Evolutionary conservation across 139 green algal species (phyloP).

Genomic region (Chlorella sp.): DNA sequence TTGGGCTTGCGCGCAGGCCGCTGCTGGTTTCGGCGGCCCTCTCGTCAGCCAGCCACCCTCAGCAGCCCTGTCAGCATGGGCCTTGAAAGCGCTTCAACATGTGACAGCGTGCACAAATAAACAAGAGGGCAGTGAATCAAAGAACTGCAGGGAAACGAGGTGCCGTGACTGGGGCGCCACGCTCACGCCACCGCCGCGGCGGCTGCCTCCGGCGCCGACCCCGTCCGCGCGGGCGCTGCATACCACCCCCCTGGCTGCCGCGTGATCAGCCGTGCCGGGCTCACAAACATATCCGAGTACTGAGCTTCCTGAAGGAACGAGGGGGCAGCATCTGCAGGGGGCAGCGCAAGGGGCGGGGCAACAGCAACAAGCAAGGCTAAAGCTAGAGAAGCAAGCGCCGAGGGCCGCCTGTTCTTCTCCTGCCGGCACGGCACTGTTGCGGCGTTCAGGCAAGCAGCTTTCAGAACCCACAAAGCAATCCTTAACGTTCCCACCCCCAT

Average conservation of each 20-base stretch:
- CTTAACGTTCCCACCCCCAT: too few species aligned
- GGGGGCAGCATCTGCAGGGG: slow-evolving; percentile 57
- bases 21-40: background rate
- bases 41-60: background rate
- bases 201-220: background rate
- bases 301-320: slow-evolving; percentile 63
- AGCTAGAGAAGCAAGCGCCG: background rate
- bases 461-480: too few species aligned
- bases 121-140: background rate
- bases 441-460: too few species aligned
- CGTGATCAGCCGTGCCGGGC: slow-evolving; percentile 77
- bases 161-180: too few species aligned
- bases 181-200: background rate
- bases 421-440: too few species aligned
- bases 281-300: slow-evolving; percentile 78
- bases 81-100: background rate
- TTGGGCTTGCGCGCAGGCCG: background rate
- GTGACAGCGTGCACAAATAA: background rate
- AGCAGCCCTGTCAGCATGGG: background rate
- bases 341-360: background rate
- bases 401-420: too few species aligned
- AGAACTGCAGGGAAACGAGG: too few species aligned
- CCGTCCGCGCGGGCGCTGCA: background rate
- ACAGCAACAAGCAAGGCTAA: background rate
- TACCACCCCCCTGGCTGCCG: slow-evolving; percentile 80